These are phyloP conservation scores for Dichotomopilus funicola DNA, from an alignment of 2,329 filamentous ascomycete genomes.

Conservation along the genomic window DNA sequence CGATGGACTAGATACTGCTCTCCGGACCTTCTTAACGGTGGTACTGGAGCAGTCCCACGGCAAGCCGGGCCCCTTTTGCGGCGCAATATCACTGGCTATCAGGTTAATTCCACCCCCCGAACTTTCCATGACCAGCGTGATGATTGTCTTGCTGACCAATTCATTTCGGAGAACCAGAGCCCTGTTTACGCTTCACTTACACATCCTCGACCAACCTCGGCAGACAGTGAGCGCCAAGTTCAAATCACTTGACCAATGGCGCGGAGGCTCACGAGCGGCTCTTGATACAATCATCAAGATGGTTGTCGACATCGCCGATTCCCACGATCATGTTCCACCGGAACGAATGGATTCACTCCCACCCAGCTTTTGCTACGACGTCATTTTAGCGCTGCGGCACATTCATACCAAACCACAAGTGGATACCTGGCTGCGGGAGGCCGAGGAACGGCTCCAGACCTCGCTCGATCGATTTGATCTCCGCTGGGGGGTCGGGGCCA, in stretches of 20 bases:
- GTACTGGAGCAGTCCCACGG: background rate
- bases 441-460: background rate
- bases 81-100: background rate
- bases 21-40: background rate
- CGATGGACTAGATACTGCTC: background rate
- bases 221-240: background rate
- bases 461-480: background rate
- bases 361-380: background rate
- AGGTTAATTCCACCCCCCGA: background rate
- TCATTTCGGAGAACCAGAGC: background rate
- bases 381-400: background rate
- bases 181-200: background rate
- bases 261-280: background rate
- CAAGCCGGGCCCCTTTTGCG: background rate
- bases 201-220: background rate
- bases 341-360: background rate
- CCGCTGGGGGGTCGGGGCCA: background rate
- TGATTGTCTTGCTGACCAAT: background rate
- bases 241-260: background rate
- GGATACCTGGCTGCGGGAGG: background rate
- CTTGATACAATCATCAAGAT: background rate
- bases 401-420: background rate
- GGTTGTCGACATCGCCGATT: slow-evolving; percentile 1
- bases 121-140: background rate
- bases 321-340: background rate